Conservation (phyloP, 116 monocot genomes). For the Phalaenopsis hybrid region DNA sequence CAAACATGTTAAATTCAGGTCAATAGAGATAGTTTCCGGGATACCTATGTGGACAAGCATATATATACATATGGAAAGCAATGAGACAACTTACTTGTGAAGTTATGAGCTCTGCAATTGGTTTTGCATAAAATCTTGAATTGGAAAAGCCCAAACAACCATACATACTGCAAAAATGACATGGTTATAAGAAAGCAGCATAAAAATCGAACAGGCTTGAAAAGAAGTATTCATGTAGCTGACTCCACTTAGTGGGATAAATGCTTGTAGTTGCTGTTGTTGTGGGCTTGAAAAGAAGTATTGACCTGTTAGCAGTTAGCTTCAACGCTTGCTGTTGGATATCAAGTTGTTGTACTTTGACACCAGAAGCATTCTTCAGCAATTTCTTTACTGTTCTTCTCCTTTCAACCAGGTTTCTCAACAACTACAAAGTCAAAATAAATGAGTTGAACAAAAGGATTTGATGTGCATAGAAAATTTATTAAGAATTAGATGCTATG, state of each 20-base stretch:
- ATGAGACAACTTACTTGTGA: slow-evolving; percentile 49
- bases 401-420: slow-evolving; percentile 76
- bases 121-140: slow-evolving; percentile 97
- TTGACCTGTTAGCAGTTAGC: slow-evolving; percentile 92
- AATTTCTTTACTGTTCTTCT: slow-evolving; percentile 80
- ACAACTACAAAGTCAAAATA: slow-evolving; percentile 36
- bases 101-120: slow-evolving; percentile 96
- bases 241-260: too few relatives aligned
- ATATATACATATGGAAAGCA: background rate
- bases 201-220: background rate
- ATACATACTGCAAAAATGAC: slow-evolving; percentile 68
- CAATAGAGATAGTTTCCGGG: background rate
- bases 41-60: background rate
- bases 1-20: background rate
- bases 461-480: background rate
- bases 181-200: slow-evolving; percentile 10
- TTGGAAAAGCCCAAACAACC: slow-evolving; percentile 94
- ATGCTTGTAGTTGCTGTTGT: too few relatives aligned
- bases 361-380: slow-evolving; percentile 79
- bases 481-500: background rate
- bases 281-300: background rate
- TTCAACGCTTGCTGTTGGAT: slow-evolving; percentile 94
- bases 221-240: background rate
- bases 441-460: background rate
- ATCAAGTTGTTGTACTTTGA: slow-evolving; percentile 85